Evolutionary conservation across 805 yeast genomes (phyloP).

Genomic region (Lipomyces kockii): DNA sequence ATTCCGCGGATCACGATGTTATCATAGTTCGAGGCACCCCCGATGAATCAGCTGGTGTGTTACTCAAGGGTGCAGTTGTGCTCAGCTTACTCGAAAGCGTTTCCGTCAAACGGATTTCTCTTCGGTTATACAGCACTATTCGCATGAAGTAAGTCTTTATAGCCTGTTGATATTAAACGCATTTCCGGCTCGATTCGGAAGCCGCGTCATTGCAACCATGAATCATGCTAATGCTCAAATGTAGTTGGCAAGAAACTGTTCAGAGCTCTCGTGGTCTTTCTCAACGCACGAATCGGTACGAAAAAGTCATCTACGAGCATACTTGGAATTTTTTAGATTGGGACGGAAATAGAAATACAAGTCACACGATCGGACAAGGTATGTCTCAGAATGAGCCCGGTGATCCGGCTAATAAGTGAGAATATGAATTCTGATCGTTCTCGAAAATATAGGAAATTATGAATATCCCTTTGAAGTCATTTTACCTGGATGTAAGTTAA

Average conservation of each 20-base stretch:
- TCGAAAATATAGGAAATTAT: constrained; percentile 72
- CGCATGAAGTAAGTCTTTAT: constrained; percentile 51
- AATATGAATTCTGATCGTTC: background rate
- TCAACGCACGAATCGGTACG: constrained; percentile 48
- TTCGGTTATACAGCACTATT: constrained; percentile 70
- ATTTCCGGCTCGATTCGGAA: constrained; percentile 43
- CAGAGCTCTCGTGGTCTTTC: constrained; percentile 37
- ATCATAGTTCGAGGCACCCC: constrained; percentile 79
- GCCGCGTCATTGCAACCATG: constrained; percentile 46
- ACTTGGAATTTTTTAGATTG: constrained; percentile 74
- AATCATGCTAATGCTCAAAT: constrained; percentile 39
- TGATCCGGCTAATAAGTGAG: background rate
- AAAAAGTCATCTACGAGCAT: constrained; percentile 72
- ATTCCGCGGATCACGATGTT: constrained; percentile 75
- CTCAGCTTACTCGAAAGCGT: constrained; percentile 77
- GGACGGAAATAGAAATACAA: constrained; percentile 39
- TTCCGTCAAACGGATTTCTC: constrained; percentile 62
- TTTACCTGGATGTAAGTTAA: constrained; percentile 68
- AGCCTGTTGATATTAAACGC: constrained; percentile 49
- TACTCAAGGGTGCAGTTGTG: constrained; percentile 77
- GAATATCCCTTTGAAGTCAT: constrained; percentile 87
- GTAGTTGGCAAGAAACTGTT: constrained; percentile 37
- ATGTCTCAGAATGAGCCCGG: background rate
- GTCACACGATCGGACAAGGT: constrained; percentile 38
- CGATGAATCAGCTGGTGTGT: constrained; percentile 74